Percentiles rank a stretch among this genome's conserved stretches.
Evolutionary conservation across 2,329 filamentous ascomycete genomes (phyloP).

Genomic region (Pseudogymnoascus sp.): DNA sequence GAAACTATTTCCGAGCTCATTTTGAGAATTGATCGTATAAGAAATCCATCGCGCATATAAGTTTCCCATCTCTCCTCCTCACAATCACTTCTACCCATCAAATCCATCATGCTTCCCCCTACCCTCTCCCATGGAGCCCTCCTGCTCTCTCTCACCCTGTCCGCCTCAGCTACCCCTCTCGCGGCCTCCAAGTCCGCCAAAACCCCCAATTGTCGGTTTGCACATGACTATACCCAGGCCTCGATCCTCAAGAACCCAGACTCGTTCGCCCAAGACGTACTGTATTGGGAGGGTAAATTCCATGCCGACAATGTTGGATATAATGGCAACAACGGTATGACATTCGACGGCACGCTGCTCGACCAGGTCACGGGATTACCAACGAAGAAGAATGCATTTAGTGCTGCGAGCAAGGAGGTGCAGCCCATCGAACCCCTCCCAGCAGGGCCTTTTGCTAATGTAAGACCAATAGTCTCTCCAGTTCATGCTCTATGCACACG

Average conservation of each 20-base stretch:
- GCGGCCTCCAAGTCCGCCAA: conserved; percentile 6
- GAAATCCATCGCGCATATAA: background rate
- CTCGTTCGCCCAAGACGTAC: conserved; percentile 30
- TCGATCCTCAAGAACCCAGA: conserved; percentile 25
- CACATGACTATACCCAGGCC: conserved; percentile 18
- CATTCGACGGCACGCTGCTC: conserved; percentile 34
- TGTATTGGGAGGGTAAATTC: conserved; percentile 39
- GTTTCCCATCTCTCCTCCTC: background rate
- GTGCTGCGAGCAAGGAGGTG: conserved; percentile 32
- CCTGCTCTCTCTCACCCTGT: background rate
- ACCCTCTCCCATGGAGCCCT: background rate
- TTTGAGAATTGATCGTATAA: background rate
- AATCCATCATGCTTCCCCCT: background rate
- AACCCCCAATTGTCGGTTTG: conserved; percentile 21
- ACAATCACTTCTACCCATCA: background rate
- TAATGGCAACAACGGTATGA: conserved; percentile 35
- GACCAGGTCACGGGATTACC: conserved; percentile 31
- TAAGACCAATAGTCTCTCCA: conserved; percentile 29
- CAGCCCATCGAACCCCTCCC: background rate
- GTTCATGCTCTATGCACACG: conserved; percentile 37
- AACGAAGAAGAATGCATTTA: conserved; percentile 32
- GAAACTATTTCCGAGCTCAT: background rate
- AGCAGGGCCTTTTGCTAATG: background rate
- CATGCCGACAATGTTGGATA: conserved; percentile 35
- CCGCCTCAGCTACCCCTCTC: background rate